Percentiles rank a stretch among this genome's conserved stretches.
phyloP scores from a whole-genome alignment of 192 early-diverging fungal species.

The Phycomyces blakesleeanus region DNA sequence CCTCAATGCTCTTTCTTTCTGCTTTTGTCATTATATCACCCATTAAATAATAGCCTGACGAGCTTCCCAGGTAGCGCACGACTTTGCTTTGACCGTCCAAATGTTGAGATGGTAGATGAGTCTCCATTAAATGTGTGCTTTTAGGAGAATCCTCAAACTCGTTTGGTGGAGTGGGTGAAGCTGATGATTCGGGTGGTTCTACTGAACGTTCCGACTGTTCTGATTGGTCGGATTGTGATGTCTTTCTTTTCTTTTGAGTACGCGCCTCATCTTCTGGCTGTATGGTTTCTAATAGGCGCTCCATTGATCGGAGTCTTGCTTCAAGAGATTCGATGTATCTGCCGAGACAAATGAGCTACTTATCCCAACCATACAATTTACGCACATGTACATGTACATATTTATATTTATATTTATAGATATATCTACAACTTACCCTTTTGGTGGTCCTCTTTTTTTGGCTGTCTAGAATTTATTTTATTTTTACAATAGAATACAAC shows the following conservation, averaged over 20 bases:
- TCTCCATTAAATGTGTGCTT: background rate
- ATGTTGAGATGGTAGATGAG: no score
- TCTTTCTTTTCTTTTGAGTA: background rate
- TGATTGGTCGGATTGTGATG: background rate
- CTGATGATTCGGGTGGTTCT: constrained; percentile 3
- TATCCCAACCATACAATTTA: no score
- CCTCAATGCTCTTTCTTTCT: background rate
- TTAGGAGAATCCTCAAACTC: background rate
- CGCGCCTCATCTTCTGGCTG: background rate
- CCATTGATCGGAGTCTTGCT: constrained; percentile 23
- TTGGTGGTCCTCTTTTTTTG: constrained; percentile 32
- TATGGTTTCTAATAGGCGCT: constrained; percentile 21
- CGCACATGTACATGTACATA: no score
- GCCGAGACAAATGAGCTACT: constrained; percentile 5
- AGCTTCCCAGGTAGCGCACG: constrained; percentile 27
- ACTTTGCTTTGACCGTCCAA: constrained; percentile 9
- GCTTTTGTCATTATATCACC: constrained; percentile 12
- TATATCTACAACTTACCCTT: constrained; percentile 20
- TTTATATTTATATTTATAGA: constrained; percentile 1
- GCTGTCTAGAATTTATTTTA: background rate
- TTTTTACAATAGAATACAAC: no score
- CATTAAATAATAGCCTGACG: constrained; percentile 31
- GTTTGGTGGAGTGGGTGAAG: background rate
- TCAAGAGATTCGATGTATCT: constrained; percentile 34
- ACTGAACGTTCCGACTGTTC: background rate